phyloP scores from a whole-genome alignment of 2,329 filamentous ascomycete species.

The Didymellaceae sp. region DNA sequence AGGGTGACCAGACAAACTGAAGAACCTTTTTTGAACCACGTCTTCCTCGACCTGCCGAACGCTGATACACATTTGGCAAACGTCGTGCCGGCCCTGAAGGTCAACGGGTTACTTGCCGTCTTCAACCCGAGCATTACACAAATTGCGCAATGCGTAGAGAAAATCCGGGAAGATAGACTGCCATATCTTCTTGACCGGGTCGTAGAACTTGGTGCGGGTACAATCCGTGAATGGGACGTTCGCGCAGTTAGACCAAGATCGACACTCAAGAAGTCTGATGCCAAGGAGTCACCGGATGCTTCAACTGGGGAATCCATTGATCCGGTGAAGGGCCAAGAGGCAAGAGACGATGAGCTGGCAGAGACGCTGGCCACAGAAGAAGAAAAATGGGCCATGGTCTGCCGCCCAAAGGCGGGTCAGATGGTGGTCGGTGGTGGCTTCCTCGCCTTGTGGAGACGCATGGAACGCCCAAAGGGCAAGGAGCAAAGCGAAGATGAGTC shows the following conservation, averaged over 20 bases:
- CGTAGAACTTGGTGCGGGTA: slow-evolving; percentile 63
- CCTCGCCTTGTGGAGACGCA: slow-evolving; percentile 45
- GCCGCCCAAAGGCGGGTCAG: slow-evolving; percentile 46
- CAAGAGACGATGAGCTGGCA: slow-evolving; percentile 39
- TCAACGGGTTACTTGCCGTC: slow-evolving; percentile 69
- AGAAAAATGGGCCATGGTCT: slow-evolving; percentile 47
- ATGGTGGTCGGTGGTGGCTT: slow-evolving; percentile 48
- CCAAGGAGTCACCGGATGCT: slow-evolving; percentile 20
- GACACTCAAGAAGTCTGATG: slow-evolving; percentile 27
- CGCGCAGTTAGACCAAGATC: slow-evolving; percentile 56
- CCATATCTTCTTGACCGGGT: slow-evolving; percentile 65
- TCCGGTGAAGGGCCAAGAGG: slow-evolving; percentile 28
- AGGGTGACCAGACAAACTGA: slow-evolving; percentile 30
- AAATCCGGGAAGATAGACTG: slow-evolving; percentile 61
- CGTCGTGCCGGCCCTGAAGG: slow-evolving; percentile 65
- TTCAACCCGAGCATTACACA: slow-evolving; percentile 83
- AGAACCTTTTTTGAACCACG: slow-evolving; percentile 72
- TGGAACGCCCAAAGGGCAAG: slow-evolving; percentile 29
- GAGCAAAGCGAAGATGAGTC: slow-evolving; percentile 9
- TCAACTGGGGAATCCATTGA: slow-evolving; percentile 23
- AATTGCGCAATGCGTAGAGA: slow-evolving; percentile 68
- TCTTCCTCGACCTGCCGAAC: slow-evolving; percentile 75
- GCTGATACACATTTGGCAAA: slow-evolving; percentile 61
- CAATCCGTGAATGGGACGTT: slow-evolving; percentile 70
- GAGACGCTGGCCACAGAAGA: slow-evolving; percentile 32